Evolutionary conservation across 805 yeast genomes (phyloP).

Genomic region (Nakazawaea wickerhamii): DNA sequence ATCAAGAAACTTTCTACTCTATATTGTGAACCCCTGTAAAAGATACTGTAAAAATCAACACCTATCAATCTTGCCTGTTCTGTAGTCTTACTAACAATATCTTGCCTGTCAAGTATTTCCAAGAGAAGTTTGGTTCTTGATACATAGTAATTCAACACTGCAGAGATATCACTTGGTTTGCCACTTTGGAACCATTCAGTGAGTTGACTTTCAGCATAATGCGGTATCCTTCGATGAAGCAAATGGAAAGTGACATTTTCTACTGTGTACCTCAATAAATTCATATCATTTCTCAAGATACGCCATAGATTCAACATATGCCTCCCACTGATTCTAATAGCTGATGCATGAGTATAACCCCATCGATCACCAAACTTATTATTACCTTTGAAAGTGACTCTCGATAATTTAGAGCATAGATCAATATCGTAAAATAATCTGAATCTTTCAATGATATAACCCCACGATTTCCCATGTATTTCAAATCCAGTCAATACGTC

Average conservation of each 20-base stretch:
- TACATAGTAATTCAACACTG: constrained; percentile 41
- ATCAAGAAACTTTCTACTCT: constrained; percentile 84
- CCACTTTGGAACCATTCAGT: constrained; percentile 37
- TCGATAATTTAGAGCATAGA: constrained; percentile 52
- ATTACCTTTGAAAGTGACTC: constrained; percentile 44
- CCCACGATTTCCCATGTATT: constrained; percentile 80
- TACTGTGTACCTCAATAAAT: constrained; percentile 60
- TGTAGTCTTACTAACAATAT: constrained; percentile 60
- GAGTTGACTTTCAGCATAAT: constrained; percentile 42
- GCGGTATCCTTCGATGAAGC: constrained; percentile 65
- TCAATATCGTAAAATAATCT: constrained; percentile 41
- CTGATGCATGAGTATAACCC: constrained; percentile 79
- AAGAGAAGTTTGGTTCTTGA: constrained; percentile 39
- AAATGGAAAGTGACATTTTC: constrained; percentile 72
- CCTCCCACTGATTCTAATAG: constrained; percentile 67
- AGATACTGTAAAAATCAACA: constrained; percentile 81
- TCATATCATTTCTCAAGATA: constrained; percentile 54
- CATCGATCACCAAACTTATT: constrained; percentile 63
- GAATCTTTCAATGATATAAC: constrained; percentile 71
- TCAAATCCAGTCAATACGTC: constrained; percentile 88
- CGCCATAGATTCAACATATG: constrained; percentile 88
- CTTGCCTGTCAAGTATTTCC: constrained; percentile 52
- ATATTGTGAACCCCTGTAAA: constrained; percentile 88
- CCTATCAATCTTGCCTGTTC: constrained; percentile 87
- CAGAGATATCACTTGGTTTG: constrained; percentile 20